Evolutionary conservation across 2,329 filamentous ascomycete species (phyloP), one percentile per base, ranked within the genome.

Genomic region (Penicillium sp.): DNA sequence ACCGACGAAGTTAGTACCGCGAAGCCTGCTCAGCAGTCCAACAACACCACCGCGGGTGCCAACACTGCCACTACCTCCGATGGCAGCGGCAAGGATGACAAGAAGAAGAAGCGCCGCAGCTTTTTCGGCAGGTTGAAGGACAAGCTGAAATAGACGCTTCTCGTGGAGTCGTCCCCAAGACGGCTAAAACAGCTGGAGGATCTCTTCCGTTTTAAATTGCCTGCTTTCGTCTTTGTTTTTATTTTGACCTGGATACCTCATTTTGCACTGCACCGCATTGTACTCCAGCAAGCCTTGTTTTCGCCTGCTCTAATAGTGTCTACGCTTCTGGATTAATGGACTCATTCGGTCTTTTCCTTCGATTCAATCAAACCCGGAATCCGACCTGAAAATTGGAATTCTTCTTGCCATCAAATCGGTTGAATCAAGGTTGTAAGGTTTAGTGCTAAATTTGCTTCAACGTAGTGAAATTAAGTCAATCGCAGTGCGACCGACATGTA

Each of bases 71-170:
- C 39, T 41, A 65, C 66, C 35, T 20, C 35, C 50, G 55, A 69
- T 13, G 56, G 69, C 9, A 48, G 54, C 39, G 50, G 59, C 13
- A 71, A 73, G 48, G 72, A 75, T 14, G 78, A 83, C 46, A 84
- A 82, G 74, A 88, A 87, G 78, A 86, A 84, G 76, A 77, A 82
- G 70, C 79, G 85, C 48, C 63, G 86, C 53, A 87, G 84, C 70
- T 73, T 79, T 47, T 80, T 88, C 66, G 69, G 69, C 28, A 77
- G 74, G 63, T 57, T 83, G 50, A 81, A 81, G 73, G 79, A 79
- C 58, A 82, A 80, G 69, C 70, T 82, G 50, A 74, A 74, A 62
- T 75, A 63, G 42, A 56, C 22, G 35, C 27, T 20, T 22, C 16
- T 18, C 16, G 8, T 11, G 11, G 33, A 36, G 8, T 18, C 11